These are phyloP conservation scores for Alternaria gansuensis DNA, from an alignment of 2,329 filamentous ascomycete species.

Conservation along the genomic window DNA sequence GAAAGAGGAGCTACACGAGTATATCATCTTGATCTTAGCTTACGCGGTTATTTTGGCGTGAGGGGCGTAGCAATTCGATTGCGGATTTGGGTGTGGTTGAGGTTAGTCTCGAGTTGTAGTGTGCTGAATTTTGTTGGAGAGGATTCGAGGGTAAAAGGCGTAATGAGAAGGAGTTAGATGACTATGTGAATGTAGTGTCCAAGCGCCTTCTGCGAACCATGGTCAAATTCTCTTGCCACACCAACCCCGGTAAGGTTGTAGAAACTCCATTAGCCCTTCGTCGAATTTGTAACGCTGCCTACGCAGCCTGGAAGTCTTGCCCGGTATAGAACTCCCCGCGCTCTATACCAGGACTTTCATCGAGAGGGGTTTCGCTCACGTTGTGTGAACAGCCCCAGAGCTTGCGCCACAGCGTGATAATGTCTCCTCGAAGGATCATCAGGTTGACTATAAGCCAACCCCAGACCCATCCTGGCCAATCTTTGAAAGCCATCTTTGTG, in stretches of 20 bases:
- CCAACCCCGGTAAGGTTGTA: neutral
- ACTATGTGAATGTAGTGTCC: too few species aligned
- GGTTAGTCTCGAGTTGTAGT: neutral
- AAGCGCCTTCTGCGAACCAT: too few species aligned
- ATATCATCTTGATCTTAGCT: neutral
- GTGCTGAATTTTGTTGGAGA: neutral
- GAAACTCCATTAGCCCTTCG: neutral
- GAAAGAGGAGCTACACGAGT: conserved; percentile 11
- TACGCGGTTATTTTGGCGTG: too few species aligned
- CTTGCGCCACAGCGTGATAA: too few species aligned
- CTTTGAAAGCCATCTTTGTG: neutral
- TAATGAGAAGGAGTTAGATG: too few species aligned
- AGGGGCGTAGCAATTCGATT: neutral
- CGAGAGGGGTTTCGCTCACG: neutral
- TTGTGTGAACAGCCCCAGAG: neutral
- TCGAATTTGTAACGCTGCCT: neutral
- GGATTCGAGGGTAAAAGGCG: neutral
- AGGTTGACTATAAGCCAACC: neutral
- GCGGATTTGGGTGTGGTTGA: neutral
- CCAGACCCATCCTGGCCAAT: neutral
- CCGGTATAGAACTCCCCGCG: neutral
- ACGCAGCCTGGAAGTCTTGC: neutral
- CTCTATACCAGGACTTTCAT: neutral
- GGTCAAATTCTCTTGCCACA: neutral
- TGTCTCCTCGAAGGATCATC: neutral